Evolutionary conservation across 2,329 filamentous ascomycete species (phyloP).

Genomic region (Claviceps spartinae): DNA sequence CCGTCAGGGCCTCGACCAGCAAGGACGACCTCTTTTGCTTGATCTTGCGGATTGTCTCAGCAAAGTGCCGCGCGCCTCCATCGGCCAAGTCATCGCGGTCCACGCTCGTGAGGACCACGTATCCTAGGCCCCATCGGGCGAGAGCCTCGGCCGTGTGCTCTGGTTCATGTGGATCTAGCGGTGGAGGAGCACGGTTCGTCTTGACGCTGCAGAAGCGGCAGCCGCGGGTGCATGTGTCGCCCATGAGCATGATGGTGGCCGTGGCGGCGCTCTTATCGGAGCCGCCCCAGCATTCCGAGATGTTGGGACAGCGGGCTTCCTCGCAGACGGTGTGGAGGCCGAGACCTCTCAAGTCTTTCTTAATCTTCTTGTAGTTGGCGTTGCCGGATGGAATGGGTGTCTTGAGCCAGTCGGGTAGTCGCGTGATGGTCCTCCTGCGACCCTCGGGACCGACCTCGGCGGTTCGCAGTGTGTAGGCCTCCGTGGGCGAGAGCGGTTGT

Average conservation of each 20-base stretch:
- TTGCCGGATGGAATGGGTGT: slow-evolving; percentile 78
- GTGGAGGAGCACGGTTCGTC: slow-evolving; percentile 60
- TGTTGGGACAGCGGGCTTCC: slow-evolving; percentile 93
- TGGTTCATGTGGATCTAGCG: slow-evolving; percentile 88
- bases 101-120: slow-evolving; percentile 87
- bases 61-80: slow-evolving; percentile 78
- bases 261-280: slow-evolving; percentile 78
- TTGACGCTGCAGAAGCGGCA: slow-evolving; percentile 97
- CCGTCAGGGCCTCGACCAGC: slow-evolving; percentile 72
- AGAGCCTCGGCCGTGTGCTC: slow-evolving; percentile 94
- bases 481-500: slow-evolving; percentile 32
- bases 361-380: slow-evolving; percentile 84
- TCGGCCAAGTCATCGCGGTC: slow-evolving; percentile 87
- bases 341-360: slow-evolving; percentile 78
- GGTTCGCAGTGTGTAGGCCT: slow-evolving; percentile 47
- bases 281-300: slow-evolving; percentile 95
- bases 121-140: slow-evolving; percentile 83
- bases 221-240: slow-evolving; percentile 90
- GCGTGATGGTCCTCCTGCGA: slow-evolving; percentile 50
- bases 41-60: slow-evolving; percentile 87
- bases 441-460: slow-evolving; percentile 51
- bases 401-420: slow-evolving; percentile 89
- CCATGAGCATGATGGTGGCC: slow-evolving; percentile 98
- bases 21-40: slow-evolving; percentile 69
- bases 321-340: slow-evolving; percentile 94